Evolutionary conservation across 2,329 filamentous ascomycete genomes (phyloP).

Genomic region (Plectosphaerella cucumerina): DNA sequence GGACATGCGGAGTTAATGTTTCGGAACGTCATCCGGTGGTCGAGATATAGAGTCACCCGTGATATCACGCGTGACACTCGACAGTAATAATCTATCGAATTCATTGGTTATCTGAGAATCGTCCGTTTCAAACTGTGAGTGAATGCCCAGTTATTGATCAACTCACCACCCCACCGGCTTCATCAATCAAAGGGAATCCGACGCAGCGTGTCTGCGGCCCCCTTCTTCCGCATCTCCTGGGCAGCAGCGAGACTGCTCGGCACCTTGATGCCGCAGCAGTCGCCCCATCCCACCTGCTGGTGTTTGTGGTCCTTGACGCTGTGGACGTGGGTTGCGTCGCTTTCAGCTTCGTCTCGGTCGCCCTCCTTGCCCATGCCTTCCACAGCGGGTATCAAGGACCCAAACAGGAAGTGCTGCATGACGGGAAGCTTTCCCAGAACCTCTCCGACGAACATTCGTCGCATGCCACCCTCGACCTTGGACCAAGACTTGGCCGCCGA

Average conservation of each 20-base stretch:
- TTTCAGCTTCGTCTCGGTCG: conserved; percentile 47
- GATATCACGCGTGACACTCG: too few relatives aligned
- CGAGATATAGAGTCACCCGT: too few relatives aligned
- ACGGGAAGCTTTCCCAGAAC: conserved; percentile 91
- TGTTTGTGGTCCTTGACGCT: conserved; percentile 63
- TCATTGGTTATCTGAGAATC: too few relatives aligned
- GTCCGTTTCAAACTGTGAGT: neutral
- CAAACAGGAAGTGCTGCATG: conserved; percentile 98
- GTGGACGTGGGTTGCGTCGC: conserved; percentile 58
- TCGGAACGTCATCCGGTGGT: too few relatives aligned
- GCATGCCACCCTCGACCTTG: conserved; percentile 94
- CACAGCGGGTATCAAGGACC: conserved; percentile 73
- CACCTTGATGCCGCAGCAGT: conserved; percentile 97
- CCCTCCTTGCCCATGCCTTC: conserved; percentile 73
- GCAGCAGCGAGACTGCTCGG: conserved; percentile 90
- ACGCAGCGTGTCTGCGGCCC: conserved; percentile 55
- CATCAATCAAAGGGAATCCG: conserved; percentile 76
- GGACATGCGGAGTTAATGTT: too few relatives aligned
- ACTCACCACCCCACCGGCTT: neutral
- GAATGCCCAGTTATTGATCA: neutral
- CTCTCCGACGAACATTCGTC: conserved; percentile 92
- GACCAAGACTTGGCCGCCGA: conserved; percentile 82
- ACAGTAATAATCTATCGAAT: too few relatives aligned
- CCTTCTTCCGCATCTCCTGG: conserved; percentile 78
- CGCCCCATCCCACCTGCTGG: conserved; percentile 75